Base-by-base conservation (phyloP, 306 rosid species). In the Chamaecrista fasciculata region DNA sequence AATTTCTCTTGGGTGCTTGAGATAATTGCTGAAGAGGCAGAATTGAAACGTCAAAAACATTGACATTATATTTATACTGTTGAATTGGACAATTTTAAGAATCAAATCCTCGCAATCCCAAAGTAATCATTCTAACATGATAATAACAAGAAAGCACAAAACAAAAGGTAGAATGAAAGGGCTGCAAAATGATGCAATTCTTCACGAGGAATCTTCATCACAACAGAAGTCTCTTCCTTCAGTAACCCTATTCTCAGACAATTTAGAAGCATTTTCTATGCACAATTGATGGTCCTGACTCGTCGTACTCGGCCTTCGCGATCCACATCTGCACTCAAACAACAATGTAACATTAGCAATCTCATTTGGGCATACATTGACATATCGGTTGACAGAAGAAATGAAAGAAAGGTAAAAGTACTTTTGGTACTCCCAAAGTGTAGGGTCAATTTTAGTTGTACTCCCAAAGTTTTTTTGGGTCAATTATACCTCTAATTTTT, bases 201-300 rank as follows among this genome's bases (percentile, higher is more conserved):
- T 74, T 80, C 78, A 62, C 15, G 43, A 68, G 53, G 78, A 76
- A 71, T 10, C 36, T 4, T 43, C 68, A 78, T 57, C 44, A 62
- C 69, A 73, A 62, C 69, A 73, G 62, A 34, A 71, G 76, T 60
- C 62, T 77, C 70, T 60, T 78, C 73, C 76, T 73, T 77, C 76
- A 69, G 78, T 55, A 76, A 69, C 67, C 80, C 85, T 78, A 69
- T 58, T 72, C 70, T 69, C 72, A 25, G 42, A 49, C 78, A 70
- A 4, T 50, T 73, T 88, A 94, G 87, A 93, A 93, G 97, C 98
- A 94, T 76, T 94, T 94, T 91, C 98, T 83, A 67, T 94, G 97
- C 67, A 94, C 98, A 67, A 94, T 94, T 37, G 98, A 94, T 58
- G 98, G 98, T 15, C 98, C 98, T 14, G 98, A 90, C 71, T 94